Base-by-base conservation (phyloP, 495 filamentous ascomycete genomes). In the Hypoxylon perforatum region DNA sequence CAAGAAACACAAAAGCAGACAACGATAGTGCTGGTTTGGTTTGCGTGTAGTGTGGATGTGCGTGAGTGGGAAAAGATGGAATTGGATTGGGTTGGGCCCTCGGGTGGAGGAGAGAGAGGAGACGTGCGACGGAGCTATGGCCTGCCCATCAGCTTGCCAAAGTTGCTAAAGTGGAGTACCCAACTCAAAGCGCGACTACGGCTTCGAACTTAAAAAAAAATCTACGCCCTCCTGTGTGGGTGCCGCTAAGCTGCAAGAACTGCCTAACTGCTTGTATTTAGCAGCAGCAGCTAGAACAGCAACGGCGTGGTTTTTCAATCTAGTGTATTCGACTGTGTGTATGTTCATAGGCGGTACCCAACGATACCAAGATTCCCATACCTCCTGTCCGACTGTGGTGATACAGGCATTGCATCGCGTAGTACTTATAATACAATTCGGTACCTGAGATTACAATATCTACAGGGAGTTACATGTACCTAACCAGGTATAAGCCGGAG, bases 1-100 rank as follows among this genome's bases (percentile, higher is more conserved):
- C 74, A 75, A 77, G 75, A 77, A 77, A 77, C 73, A 76, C 72
- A 76, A 95, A 83, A 82, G 93, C 77, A 94, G 90, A 75, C 72
- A 75, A 75, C 67, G 72, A 75, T 75, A 71, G 72, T 75, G 72
- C 72, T 73, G 70, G 72, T 73, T 73, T 69, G 72, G 72, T 67
- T 75, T 75, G 70, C 69, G 66, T 63, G 65, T 75, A 71, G 67
- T 70, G 72, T 73, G 70, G 70, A 71, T 75, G 70, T 72, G 92
- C 67, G 92, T 63, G 73, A 72, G 67, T 76, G 76, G 50, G 75
- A 76, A 70, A 75, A 70, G 70, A 63, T 70, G 62, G 67, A 73
- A 70, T 66, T 57, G 58, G 67, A 51, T 57, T 58, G 62, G 67
- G 67, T 57, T 49, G 66, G 61, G 56, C 61, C 56, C 56, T 53